Evolutionary conservation across 495 filamentous ascomycete species (phyloP).

Genomic region (Hyphodiscus hymeniophilus): DNA sequence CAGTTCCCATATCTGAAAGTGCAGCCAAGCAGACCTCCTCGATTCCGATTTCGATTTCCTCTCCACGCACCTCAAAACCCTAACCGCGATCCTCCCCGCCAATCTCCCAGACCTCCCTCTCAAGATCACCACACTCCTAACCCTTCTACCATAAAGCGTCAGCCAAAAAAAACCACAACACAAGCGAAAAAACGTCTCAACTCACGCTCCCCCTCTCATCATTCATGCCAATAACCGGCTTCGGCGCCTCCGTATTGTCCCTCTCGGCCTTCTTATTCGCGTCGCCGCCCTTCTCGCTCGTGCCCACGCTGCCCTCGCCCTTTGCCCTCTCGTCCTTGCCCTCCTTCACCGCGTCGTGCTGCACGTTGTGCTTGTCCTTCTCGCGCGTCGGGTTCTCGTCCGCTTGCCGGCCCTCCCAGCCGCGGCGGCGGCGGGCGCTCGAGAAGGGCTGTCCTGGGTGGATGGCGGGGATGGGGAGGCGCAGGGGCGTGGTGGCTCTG

Average conservation of each 20-base stretch:
- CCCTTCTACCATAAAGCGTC: too few species aligned
- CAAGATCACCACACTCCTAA: too few species aligned
- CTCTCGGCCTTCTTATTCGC: slow-evolving; percentile 25
- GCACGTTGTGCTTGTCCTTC: slow-evolving; percentile 12
- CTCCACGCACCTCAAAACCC: background rate
- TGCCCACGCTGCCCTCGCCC: slow-evolving; percentile 4
- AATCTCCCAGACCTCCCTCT: background rate
- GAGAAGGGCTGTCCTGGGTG: background rate
- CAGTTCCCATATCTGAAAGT: background rate
- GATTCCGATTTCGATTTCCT: background rate
- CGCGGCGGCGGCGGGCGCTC: background rate
- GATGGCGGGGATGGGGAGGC: background rate
- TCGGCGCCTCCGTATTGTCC: slow-evolving; percentile 55
- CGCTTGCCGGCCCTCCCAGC: slow-evolving; percentile 10
- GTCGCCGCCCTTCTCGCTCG: slow-evolving; percentile 11
- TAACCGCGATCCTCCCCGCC: slow-evolving; percentile 37
- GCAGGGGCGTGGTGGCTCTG: background rate
- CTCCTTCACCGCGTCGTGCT: slow-evolving; percentile 22
- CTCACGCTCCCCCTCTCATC: slow-evolving; percentile 53
- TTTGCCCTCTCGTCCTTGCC: slow-evolving; percentile 20
- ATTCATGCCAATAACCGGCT: slow-evolving; percentile 58
- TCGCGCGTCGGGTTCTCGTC: slow-evolving; percentile 9
- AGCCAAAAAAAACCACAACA: background rate
- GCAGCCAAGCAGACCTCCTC: background rate
- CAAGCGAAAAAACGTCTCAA: background rate